Base-by-base conservation (phyloP, 116 monocot species). In the Phalaenopsis hybrid region DNA sequence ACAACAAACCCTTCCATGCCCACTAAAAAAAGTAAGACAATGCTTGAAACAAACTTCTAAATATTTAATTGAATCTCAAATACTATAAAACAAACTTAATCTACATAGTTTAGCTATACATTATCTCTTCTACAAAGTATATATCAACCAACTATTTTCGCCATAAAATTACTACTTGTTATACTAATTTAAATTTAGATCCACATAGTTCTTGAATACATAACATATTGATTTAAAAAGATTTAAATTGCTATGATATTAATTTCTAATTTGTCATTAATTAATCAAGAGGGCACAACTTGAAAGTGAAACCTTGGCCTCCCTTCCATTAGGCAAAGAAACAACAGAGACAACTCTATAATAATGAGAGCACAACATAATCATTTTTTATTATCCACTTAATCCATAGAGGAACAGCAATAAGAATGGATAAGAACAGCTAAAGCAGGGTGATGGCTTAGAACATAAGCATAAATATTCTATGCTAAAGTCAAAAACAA, bases 381-480 rank as follows among this genome's bases (percentile, higher is more conserved):
- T 65, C n/a, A 65, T 65, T 65, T 65, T 65, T 6, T 65, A 65
- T 65, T 65, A 65, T 65, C 65, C 65, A 65, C 65, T 8, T 25
- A 65, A 65, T 65, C 65, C 65, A 8, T 23, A 23, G 5, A 10
- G 25, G 23, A 65, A 21, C 65, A 21, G 65, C n/a, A 25, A 65
- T 65, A 9, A 25, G 8, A 65, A 8, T 21, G 65, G 65, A 65
- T 65, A 65, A 65, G 65, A 65, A 65, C 65, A 65, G 25, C 65
- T 21, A 65, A 65, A 65, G 65, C 65, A 65, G 1, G 21, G 65
- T 31, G 31, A 0, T 65, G 65, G 25, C 65, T 65, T 21, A 65
- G 0, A 13, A n/a, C n/a, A 25, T 65, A 65, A 65, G 65, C 65
- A 25, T 21, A 61, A 23, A 21, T 65, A 65, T 25, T 21, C 21